These are phyloP conservation scores for Aspergillus aculeatinus DNA, from an alignment of 2,329 filamentous ascomycete species.

Conservation along the genomic window DNA sequence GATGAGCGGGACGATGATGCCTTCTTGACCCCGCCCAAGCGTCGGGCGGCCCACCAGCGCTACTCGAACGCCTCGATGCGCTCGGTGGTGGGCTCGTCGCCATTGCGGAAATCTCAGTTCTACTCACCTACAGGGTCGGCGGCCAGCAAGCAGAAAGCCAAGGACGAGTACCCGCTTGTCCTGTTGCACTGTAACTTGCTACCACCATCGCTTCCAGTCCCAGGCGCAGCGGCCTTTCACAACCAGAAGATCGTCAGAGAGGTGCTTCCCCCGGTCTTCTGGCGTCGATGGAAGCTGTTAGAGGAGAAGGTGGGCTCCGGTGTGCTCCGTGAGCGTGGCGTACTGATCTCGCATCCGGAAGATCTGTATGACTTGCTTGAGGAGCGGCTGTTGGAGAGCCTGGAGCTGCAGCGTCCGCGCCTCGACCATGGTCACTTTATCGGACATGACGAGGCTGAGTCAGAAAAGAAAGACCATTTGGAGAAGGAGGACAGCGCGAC, in stretches of 20 bases:
- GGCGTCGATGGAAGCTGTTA: conserved; percentile 51
- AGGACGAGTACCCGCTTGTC: conserved; percentile 57
- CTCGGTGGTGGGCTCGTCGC: conserved; percentile 33
- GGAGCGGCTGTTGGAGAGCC: conserved; percentile 59
- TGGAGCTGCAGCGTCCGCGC: conserved; percentile 57
- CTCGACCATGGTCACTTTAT: conserved; percentile 61
- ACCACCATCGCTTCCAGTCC: conserved; percentile 52
- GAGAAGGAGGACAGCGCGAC: conserved; percentile 37
- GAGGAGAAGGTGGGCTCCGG: conserved; percentile 54
- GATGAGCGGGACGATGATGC: conserved; percentile 45
- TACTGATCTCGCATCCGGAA: conserved; percentile 62
- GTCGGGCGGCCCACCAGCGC: conserved; percentile 27
- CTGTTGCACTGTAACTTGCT: conserved; percentile 61
- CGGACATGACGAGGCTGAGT: conserved; percentile 31
- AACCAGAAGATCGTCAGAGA: conserved; percentile 49
- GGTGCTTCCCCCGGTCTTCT: conserved; percentile 49
- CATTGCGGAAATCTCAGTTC: conserved; percentile 34
- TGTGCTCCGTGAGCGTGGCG: conserved; percentile 56
- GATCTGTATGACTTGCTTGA: conserved; percentile 64
- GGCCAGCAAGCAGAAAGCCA: conserved; percentile 33
- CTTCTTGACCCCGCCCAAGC: conserved; percentile 36
- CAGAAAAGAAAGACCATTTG: conserved; percentile 25
- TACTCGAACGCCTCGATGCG: conserved; percentile 32
- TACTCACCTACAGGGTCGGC: conserved; percentile 32
- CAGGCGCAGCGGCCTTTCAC: conserved; percentile 33